Conservation (phyloP, 179 eudicot species). For the Silene coronaria region DNA sequence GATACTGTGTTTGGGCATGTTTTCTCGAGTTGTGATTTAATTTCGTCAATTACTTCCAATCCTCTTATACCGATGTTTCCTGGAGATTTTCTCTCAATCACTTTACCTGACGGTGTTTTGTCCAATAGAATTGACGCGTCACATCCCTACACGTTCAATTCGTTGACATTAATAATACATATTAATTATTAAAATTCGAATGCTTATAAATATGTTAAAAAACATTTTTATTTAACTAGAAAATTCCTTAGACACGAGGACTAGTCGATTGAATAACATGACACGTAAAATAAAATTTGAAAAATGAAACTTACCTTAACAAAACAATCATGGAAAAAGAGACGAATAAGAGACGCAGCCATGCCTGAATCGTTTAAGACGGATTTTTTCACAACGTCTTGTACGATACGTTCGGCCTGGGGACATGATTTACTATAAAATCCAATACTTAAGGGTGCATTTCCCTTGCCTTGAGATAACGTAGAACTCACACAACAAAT, state of each 20-base stretch:
- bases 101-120: slow-evolving; percentile 18
- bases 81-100: slow-evolving; percentile 23
- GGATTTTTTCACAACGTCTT: neutral
- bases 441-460: neutral
- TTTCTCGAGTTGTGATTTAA: slow-evolving; percentile 21
- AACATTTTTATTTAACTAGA: no score
- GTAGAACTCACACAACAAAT: slow-evolving; percentile 1
- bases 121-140: slow-evolving; percentile 41
- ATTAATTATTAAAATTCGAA: no score
- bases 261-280: no score
- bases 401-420: slow-evolving; percentile 16
- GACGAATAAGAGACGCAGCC: slow-evolving; percentile 23
- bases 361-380: neutral
- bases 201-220: no score
- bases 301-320: slow-evolving; percentile 23
- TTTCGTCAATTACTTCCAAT: slow-evolving; percentile 26
- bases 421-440: slow-evolving; percentile 25
- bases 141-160: slow-evolving; percentile 30
- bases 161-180: neutral
- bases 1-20: slow-evolving; percentile 29
- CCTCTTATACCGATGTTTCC: slow-evolving; percentile 30
- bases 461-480: neutral
- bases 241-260: neutral
- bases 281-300: neutral
- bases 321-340: slow-evolving; percentile 28